Conservation (phyloP, 2,329 filamentous ascomycete species). For the Colletotrichum siamense region DNA sequence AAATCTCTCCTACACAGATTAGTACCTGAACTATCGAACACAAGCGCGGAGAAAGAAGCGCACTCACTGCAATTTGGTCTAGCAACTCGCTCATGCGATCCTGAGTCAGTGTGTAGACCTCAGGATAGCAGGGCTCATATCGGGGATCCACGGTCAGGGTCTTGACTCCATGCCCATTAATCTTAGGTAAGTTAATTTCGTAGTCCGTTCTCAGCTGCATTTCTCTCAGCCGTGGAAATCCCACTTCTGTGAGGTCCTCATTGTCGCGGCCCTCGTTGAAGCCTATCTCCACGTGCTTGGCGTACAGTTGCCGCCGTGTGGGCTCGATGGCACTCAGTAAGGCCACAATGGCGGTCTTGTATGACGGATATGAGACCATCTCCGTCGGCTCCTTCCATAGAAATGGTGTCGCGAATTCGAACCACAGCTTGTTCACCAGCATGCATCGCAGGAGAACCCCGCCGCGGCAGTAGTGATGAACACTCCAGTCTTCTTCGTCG, state of each 20-base stretch:
- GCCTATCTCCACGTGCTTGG: neutral
- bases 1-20: no score
- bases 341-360: neutral
- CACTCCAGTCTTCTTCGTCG: neutral
- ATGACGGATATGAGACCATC: neutral
- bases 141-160: fast-evolving
- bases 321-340: neutral
- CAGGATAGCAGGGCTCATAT: neutral
- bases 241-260: neutral
- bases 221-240: neutral
- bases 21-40: fast-evolving
- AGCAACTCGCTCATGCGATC: neutral
- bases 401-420: neutral
- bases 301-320: fast-evolving
- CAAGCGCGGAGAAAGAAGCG: no score
- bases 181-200: neutral
- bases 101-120: neutral
- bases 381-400: neutral
- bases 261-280: neutral
- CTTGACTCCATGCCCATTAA: fast-evolving
- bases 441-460: neutral
- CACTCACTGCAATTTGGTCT: neutral
- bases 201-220: neutral
- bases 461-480: neutral
- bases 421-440: neutral